Evolutionary conservation across 768 basidiomycete genomes (phyloP), one percentile per base, ranked within the genome.

Genomic region (Lactarius pseudohatsudake): DNA sequence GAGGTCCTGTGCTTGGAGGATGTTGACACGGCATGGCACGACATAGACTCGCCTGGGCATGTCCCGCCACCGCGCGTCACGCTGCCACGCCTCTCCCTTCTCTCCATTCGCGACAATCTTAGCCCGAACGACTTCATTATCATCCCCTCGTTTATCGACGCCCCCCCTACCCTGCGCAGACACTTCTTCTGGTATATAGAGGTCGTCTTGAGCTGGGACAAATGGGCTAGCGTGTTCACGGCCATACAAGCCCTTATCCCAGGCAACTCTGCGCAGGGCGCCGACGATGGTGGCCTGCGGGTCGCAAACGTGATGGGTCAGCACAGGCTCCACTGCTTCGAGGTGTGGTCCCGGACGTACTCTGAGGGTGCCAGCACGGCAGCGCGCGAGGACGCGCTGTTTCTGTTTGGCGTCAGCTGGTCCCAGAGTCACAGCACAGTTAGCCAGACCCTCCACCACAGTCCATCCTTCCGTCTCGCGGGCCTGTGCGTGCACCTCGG

Each of bases 131-230:
- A 57, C 11, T 59, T 67, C 57, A 53, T 56, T 32, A 2, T 32
- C 4, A 62, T 67, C 20, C 10, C 56, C 5, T 32, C 22, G 28
- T 41, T 16, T 53, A 59, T 67, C 50, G 58, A 59, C n/a, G 66
- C 57, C 0, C 62, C 57, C 11, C 18, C 40, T 5, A 67, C 66
- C 2, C 62, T 67, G 28, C 66, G 66, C 53, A 34, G 57, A 28
- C 50, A 59, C 57, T 32, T 67, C 50, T 63, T 63, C 57, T 67
- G 66, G 66, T 61, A 30, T 4, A 28, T 20, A n/a, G 36, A 50
- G 47, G 40, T 62, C 1, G 47, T 66, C 8, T 15, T 50, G 20
- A 54, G 32, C 18, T 62, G 65, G 61, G 38, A 58, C 2, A 47
- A 60, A 3, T 66, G 61, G 61, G 4, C 57, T 10, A 2, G 16